Base-by-base conservation (phyloP, 2,329 filamentous ascomycete genomes). In the Pseudocercospora cruenta region DNA sequence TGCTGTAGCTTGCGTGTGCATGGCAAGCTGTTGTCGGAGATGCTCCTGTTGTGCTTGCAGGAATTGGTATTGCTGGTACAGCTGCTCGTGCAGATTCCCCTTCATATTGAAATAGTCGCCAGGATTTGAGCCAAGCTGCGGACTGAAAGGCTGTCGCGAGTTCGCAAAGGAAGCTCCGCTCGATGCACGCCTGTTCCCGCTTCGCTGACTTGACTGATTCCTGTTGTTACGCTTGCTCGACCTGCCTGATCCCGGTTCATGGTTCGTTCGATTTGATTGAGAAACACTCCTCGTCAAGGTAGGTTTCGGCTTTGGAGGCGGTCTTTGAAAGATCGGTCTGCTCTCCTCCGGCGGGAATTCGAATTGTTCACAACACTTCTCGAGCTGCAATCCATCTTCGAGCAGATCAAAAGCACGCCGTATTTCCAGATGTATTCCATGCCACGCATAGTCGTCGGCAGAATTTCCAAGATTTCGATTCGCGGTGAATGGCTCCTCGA, bases 401-500 rank as follows among this genome's bases (percentile, higher is more conserved):
- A 97, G 87, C 63, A 93, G 80, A 65, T 93, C 91, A 76, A 97
- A 98, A 0, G 95, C 95, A 70, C 93, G 87, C 67, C 95, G 88
- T 58, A 99, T 83, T 80, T 99, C 95, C 71, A 93, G 80, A 77
- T 99, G 95, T 31, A 99, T 86, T 1, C 95, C 95, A 59, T 91
- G 88, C 80, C 97, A 97, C 0, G 95, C 94, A 51, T 92, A 96
- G 77, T 97, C 94, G 76, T 99, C 95, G 8, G 93, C 95, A 1
- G 95, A 98, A 74, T 99, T 99, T 49, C 94, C 95, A 54, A 99
- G 84, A 77, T 99, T 99, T 49, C 95, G 88, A 39, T 86, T 85
- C 3, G 86, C 90, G 74, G 97, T 99, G 83, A 99, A 99, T 0
- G 95, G 95, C 78, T 99, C 95, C 77, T 99, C 95, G 10, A 99